These are phyloP conservation scores for Thalassiosira mediterranea DNA, from an alignment of 352 stramenopile genomes.

Conservation along the genomic window DNA sequence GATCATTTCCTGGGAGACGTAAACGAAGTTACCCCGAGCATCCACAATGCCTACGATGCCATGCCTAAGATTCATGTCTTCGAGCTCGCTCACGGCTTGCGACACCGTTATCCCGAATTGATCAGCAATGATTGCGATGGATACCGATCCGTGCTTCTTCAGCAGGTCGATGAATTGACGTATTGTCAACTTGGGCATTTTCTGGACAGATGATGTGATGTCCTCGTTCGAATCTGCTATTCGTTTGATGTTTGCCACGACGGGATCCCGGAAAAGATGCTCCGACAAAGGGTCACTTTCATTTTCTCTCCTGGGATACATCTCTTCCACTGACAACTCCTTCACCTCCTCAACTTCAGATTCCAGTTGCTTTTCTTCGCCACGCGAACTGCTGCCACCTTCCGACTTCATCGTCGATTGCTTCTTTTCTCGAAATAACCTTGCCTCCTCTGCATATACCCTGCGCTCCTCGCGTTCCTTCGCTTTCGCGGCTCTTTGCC, in stretches of 20 bases:
- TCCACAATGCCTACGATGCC: constrained; percentile 30
- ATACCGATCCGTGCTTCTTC: constrained; percentile 30
- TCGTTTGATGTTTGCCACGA: constrained; percentile 20
- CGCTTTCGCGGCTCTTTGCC: constrained; percentile 66
- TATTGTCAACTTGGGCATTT: constrained; percentile 36
- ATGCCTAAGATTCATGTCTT: constrained; percentile 29
- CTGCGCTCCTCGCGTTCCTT: constrained; percentile 67
- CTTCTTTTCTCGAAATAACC: constrained; percentile 27
- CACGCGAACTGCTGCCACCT: too few species aligned
- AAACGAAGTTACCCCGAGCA: constrained; percentile 28
- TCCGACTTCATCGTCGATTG: constrained; percentile 8
- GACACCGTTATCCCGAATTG: constrained; percentile 33
- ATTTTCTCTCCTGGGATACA: constrained; percentile 24
- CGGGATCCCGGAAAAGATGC: constrained; percentile 32
- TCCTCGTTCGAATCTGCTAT: constrained; percentile 7
- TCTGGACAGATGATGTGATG: constrained; percentile 7
- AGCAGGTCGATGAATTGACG: constrained; percentile 35
- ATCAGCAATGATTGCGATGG: constrained; percentile 32
- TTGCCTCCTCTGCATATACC: constrained; percentile 51
- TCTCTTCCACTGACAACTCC: constrained; percentile 17
- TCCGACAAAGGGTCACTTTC: constrained; percentile 35
- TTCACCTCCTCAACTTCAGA: constrained; percentile 3
- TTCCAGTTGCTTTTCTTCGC: constrained; percentile 8
- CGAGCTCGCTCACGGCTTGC: constrained; percentile 24
- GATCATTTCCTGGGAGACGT: constrained; percentile 45